Percentiles rank a stretch among this genome's conserved stretches.
These are phyloP conservation scores for Rubia balearica DNA, from an alignment of 305 asterid genomes.

Conservation along the genomic window DNA sequence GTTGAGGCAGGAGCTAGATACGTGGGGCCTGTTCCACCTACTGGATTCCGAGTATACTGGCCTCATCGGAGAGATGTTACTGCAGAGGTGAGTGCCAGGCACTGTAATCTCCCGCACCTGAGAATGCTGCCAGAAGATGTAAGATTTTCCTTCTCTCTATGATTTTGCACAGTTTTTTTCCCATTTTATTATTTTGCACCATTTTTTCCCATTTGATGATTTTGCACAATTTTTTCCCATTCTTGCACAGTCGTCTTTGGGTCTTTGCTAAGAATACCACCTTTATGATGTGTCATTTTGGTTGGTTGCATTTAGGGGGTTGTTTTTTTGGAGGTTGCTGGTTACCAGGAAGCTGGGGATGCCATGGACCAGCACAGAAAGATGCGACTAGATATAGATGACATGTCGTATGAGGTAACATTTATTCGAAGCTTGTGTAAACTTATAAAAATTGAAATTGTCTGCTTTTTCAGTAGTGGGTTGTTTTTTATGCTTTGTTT, in stretches of 20 bases:
- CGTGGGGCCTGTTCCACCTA: slow-evolving; percentile 52
- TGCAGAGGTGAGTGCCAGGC: slow-evolving; percentile 46
- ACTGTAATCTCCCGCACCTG: slow-evolving; percentile 52
- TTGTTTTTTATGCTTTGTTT: slow-evolving; percentile 12
- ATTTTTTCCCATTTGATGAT: slow-evolving; percentile 12
- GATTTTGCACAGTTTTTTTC: neutral
- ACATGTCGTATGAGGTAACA: slow-evolving; percentile 92
- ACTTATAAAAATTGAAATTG: too few relatives aligned
- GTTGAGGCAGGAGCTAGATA: slow-evolving; percentile 49
- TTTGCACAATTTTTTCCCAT: slow-evolving; percentile 15
- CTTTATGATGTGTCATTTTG: slow-evolving; percentile 7
- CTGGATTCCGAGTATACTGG: slow-evolving; percentile 52
- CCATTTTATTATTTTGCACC: slow-evolving; percentile 26
- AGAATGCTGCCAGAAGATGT: slow-evolving; percentile 67
- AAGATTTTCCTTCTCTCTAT: slow-evolving; percentile 27
- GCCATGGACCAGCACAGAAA: slow-evolving; percentile 69
- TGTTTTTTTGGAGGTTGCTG: slow-evolving; percentile 70
- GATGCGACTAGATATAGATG: slow-evolving; percentile 94
- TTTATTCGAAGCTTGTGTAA: slow-evolving; percentile 3
- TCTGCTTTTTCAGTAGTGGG: neutral
- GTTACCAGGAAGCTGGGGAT: slow-evolving; percentile 51
- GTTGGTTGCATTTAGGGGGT: slow-evolving; percentile 46
- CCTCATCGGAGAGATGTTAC: slow-evolving; percentile 61
- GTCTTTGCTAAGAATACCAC: neutral
- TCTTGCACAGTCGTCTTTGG: neutral